phyloP scores from a whole-genome alignment of 2,329 filamentous ascomycete genomes.

The Fusarium acutatum region DNA sequence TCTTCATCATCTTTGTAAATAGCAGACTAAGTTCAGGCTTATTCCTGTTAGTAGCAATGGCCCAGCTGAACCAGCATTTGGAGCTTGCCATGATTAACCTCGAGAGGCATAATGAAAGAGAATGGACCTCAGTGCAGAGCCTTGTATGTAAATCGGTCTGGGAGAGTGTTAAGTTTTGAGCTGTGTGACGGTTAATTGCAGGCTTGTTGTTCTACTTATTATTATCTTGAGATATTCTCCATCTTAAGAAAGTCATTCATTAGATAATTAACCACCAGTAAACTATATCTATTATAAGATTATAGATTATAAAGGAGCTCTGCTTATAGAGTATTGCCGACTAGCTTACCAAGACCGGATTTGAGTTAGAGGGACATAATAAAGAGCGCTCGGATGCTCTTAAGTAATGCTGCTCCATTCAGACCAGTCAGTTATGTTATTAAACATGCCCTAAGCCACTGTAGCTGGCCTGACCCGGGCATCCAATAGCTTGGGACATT shows the following conservation, averaged over 20 bases:
- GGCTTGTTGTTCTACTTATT: too few relatives aligned
- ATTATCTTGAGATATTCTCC: not conserved
- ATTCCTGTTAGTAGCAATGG: too few relatives aligned
- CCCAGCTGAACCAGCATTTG: too few relatives aligned
- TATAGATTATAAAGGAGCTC: not conserved
- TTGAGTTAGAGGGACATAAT: fast-evolving
- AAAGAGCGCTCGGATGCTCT: not conserved
- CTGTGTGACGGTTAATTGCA: too few relatives aligned
- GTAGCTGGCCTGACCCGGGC: fast-evolving
- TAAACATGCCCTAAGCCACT: fast-evolving
- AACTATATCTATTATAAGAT: not conserved
- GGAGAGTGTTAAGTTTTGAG: too few relatives aligned
- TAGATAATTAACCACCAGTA: not conserved
- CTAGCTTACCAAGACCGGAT: fast-evolving
- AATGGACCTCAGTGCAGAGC: too few relatives aligned
- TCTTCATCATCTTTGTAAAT: fast-evolving
- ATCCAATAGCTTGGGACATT: not conserved
- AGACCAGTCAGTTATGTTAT: not conserved
- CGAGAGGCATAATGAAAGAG: too few relatives aligned
- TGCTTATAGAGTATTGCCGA: not conserved
- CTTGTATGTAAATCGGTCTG: too few relatives aligned
- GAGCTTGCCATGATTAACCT: too few relatives aligned
- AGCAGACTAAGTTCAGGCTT: too few relatives aligned
- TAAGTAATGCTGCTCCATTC: fast-evolving
- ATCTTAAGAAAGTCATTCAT: not conserved